These are phyloP conservation scores for Zarea fungicola DNA, from an alignment of 2,329 filamentous ascomycete genomes.

Conservation along the genomic window DNA sequence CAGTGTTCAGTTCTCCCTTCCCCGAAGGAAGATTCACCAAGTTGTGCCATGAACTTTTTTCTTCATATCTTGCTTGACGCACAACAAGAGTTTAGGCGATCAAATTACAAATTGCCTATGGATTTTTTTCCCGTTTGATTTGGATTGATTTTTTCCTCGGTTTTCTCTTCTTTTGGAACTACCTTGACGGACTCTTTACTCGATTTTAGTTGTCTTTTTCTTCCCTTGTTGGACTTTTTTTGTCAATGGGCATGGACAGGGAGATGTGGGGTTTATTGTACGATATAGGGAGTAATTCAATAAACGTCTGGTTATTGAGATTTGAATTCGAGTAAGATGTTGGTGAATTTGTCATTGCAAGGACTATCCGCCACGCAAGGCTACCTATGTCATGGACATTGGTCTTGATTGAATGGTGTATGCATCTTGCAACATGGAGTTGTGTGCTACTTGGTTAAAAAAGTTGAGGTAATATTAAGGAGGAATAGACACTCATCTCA, in stretches of 20 bases:
- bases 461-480: no score
- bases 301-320: slow-evolving; percentile 9
- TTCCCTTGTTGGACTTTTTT: neutral
- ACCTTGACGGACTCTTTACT: neutral
- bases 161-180: slow-evolving; percentile 2
- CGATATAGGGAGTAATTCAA: slow-evolving; percentile 10
- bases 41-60: neutral
- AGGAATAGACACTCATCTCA: no score
- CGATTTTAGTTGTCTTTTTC: neutral
- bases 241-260: neutral
- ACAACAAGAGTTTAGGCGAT: neutral
- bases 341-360: no score
- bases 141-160: neutral
- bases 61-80: neutral
- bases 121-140: neutral
- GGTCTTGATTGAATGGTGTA: no score
- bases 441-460: no score
- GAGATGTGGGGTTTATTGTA: slow-evolving; percentile 7
- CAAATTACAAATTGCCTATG: neutral
- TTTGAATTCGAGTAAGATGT: neutral
- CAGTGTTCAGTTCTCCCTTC: neutral
- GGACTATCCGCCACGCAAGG: no score
- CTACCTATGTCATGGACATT: no score
- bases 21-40: neutral
- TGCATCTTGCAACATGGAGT: no score